Percentiles rank a stretch among this genome's conserved stretches.
Evolutionary conservation across 192 early-diverging fungal species (phyloP).

Genomic region (Backusella mclennaniae): DNA sequence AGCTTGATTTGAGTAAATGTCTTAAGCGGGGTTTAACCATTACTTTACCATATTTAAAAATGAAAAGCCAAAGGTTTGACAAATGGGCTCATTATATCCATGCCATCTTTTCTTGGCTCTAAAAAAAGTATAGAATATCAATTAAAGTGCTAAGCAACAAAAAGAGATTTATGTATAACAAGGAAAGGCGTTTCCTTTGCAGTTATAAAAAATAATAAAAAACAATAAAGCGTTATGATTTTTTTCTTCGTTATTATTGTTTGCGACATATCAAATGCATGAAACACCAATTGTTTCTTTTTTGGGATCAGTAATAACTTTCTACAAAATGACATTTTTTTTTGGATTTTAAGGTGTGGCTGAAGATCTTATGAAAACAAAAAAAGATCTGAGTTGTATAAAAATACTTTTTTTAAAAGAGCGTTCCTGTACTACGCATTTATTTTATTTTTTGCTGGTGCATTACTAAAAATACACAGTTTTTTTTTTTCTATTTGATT

Average conservation of each 20-base stretch:
- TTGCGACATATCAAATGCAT: not conserved
- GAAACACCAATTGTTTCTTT: not conserved
- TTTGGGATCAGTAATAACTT: not conserved
- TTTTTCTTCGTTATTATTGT: not conserved
- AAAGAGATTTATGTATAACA: not conserved
- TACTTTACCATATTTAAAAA: not conserved
- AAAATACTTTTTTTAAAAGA: not conserved
- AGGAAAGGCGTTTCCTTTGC: not conserved
- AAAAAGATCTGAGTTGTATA: not conserved
- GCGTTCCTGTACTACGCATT: not conserved
- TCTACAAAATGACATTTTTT: not conserved
- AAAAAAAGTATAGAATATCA: not conserved
- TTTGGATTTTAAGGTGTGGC: constrained; percentile 2
- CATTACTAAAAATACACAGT: not conserved
- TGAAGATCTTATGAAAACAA: not conserved
- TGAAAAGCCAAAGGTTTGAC: constrained; percentile 1
- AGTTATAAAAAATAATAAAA: not conserved
- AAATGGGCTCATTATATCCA: not conserved
- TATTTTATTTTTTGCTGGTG: not conserved
- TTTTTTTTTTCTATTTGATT: not conserved
- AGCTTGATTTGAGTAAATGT: not conserved
- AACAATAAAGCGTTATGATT: not conserved
- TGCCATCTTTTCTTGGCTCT: not conserved
- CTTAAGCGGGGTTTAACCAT: not conserved
- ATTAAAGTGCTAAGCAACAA: not conserved